Evolutionary conservation across 108 stramenopile genomes (phyloP).

Genomic region (Conticribra weissflogii): DNA sequence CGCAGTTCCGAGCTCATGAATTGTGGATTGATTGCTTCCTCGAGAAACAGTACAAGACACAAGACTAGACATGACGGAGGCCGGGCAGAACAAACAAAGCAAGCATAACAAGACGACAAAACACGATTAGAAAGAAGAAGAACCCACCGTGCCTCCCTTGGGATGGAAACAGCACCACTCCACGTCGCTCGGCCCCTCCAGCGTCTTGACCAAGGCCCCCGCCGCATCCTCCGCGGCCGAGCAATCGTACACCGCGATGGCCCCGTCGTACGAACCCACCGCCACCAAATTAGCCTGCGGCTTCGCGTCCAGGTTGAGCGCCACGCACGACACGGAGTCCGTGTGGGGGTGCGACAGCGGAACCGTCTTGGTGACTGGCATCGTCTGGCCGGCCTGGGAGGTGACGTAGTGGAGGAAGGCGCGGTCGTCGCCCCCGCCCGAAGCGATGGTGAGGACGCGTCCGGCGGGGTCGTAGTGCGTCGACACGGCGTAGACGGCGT

Average conservation of each 20-base stretch:
- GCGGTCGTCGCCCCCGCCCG: slow-evolving; percentile 94
- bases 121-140: not conserved
- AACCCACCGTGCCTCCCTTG: slow-evolving; percentile 72
- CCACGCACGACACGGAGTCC: slow-evolving; percentile 88
- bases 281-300: slow-evolving; percentile 64
- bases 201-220: slow-evolving; percentile 54
- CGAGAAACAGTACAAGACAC: too few relatives aligned
- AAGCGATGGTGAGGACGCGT: slow-evolving; percentile 57
- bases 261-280: slow-evolving; percentile 87
- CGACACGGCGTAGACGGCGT: slow-evolving; percentile 71
- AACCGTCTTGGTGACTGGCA: slow-evolving; percentile 12
- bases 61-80: too few relatives aligned
- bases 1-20: not conserved
- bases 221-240: slow-evolving; percentile 39
- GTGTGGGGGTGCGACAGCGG: slow-evolving; percentile 72
- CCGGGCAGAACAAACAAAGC: not conserved
- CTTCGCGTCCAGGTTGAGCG: slow-evolving; percentile 65
- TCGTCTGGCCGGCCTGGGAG: slow-evolving; percentile 1
- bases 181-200: slow-evolving; percentile 96
- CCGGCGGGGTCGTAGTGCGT: slow-evolving; percentile 59
- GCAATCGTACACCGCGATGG: slow-evolving; percentile 85
- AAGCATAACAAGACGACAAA: not conserved
- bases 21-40: too few relatives aligned
- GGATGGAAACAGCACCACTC: slow-evolving; percentile 96
- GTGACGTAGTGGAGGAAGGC: slow-evolving; percentile 76